Evolutionary conservation across 306 rosid species (phyloP).

Genomic region (Cicer judaicum): DNA sequence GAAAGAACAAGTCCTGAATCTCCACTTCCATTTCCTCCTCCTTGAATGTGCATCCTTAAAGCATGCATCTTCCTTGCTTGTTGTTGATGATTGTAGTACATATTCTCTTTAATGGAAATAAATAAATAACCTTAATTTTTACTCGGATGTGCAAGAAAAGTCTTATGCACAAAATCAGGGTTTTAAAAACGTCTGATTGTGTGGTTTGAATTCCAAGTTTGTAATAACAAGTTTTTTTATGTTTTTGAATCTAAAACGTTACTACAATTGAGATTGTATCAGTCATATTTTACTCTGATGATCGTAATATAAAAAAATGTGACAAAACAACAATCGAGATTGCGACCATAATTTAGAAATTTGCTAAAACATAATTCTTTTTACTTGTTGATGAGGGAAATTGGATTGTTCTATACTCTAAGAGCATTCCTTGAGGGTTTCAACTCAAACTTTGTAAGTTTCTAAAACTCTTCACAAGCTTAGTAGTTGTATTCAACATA

Average conservation of each 20-base stretch:
- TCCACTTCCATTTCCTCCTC: conserved; percentile 48
- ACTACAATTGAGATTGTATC: background rate
- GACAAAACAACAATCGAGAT: background rate
- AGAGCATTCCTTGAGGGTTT: conserved; percentile 30
- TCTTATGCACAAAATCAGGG: conserved; percentile 36
- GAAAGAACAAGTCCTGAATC: conserved; percentile 86
- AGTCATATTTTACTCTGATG: background rate
- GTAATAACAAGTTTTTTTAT: background rate
- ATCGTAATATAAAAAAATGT: background rate
- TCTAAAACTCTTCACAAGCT: conserved; percentile 45
- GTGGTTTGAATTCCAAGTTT: background rate
- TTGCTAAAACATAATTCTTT: background rate
- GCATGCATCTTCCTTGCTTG: conserved; percentile 61
- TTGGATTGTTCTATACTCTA: conserved; percentile 39
- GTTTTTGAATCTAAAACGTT: background rate
- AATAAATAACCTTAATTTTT: conserved; percentile 22
- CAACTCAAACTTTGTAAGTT: conserved; percentile 40
- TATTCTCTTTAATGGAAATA: conserved; percentile 36
- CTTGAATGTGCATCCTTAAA: conserved; percentile 64
- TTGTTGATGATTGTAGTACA: conserved; percentile 69
- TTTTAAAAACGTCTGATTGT: background rate
- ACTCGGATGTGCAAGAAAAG: conserved; percentile 32
- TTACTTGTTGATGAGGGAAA: conserved; percentile 46
- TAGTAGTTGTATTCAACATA: conserved; percentile 43
- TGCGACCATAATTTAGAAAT: background rate